A percentile compares a stretch with the other conserved stretches of the same genome.
Conservation (phyloP, 768 basidiomycete species). For the Arthromyces matolae region DNA sequence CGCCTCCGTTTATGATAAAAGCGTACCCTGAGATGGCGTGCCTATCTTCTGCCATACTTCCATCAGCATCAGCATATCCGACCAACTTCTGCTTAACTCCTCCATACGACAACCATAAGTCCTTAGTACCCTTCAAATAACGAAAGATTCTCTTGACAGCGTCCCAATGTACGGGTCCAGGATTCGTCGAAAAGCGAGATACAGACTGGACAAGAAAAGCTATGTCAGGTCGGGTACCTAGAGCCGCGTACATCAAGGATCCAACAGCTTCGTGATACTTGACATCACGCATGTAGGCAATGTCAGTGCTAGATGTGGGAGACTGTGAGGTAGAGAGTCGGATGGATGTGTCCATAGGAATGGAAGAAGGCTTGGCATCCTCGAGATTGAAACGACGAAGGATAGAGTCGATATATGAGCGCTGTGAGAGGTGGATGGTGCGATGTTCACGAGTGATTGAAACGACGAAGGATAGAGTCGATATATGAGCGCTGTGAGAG, state of each 20-base stretch:
- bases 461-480: constrained; percentile 24
- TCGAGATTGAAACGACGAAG: constrained; percentile 21
- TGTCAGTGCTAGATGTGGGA: constrained; percentile 16
- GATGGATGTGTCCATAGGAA: constrained; percentile 15
- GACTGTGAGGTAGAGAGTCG: constrained; percentile 15
- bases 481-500: constrained; percentile 30
- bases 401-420: constrained; percentile 28
- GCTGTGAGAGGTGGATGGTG: constrained; percentile 32
- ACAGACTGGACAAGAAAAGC: constrained; percentile 10
- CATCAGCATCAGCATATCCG: constrained; percentile 22
- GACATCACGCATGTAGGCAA: constrained; percentile 17
- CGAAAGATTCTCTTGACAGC: constrained; percentile 3
- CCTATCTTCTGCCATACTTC: constrained; percentile 19
- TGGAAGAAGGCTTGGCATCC: constrained; percentile 23
- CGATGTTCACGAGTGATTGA: no score
- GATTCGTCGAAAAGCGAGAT: not conserved
- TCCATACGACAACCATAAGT: not conserved
- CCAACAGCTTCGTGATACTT: constrained; percentile 23
- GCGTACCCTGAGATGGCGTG: constrained; percentile 28
- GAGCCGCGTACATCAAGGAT: constrained; percentile 21
- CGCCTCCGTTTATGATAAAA: constrained; percentile 24
- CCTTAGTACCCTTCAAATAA: not conserved
- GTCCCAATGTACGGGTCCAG: not conserved
- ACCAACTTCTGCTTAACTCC: constrained; percentile 17
- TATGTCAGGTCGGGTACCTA: constrained; percentile 21